Percentiles rank a stretch among this genome's conserved stretches.
phyloP scores from a whole-genome alignment of 495 filamentous ascomycete genomes.

The Xylaria castorea region DNA sequence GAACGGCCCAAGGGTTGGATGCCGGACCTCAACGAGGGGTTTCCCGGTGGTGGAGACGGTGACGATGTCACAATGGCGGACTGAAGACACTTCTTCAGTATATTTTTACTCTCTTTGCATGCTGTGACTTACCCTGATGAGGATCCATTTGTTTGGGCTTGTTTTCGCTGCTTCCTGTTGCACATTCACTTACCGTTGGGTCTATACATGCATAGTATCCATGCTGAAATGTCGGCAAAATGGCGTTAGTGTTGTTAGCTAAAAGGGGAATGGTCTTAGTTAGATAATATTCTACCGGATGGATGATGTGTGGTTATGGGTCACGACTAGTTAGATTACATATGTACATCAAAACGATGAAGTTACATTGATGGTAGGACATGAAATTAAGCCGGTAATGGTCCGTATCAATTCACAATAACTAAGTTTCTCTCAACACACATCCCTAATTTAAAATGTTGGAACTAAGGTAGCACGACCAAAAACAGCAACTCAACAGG shows the following conservation, averaged over 20 bases:
- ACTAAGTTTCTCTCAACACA: neutral
- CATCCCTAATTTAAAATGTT: neutral
- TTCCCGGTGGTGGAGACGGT: conserved; percentile 25
- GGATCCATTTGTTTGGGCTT: neutral
- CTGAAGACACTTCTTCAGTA: neutral
- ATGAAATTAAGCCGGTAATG: neutral
- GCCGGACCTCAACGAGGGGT: conserved; percentile 69
- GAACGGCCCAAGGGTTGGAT: conserved; percentile 94
- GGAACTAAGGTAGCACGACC: neutral
- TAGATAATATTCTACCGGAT: conserved; percentile 4
- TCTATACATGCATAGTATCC: neutral
- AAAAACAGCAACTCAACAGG: too few species aligned
- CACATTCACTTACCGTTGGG: neutral
- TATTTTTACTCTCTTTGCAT: neutral
- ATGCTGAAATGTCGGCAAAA: neutral
- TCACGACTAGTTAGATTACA: neutral
- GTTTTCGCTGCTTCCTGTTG: neutral
- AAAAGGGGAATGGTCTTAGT: neutral
- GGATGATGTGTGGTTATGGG: neutral
- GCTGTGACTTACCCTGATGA: neutral
- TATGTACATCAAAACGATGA: neutral
- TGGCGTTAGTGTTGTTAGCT: neutral
- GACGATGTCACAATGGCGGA: conserved; percentile 37
- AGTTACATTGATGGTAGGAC: neutral
- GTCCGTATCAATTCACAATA: neutral